A percentile compares a stretch with the other conserved stretches of the same genome.
Evolutionary conservation across 805 yeast genomes (phyloP).

Genomic region (Ogataea haglerorum): DNA sequence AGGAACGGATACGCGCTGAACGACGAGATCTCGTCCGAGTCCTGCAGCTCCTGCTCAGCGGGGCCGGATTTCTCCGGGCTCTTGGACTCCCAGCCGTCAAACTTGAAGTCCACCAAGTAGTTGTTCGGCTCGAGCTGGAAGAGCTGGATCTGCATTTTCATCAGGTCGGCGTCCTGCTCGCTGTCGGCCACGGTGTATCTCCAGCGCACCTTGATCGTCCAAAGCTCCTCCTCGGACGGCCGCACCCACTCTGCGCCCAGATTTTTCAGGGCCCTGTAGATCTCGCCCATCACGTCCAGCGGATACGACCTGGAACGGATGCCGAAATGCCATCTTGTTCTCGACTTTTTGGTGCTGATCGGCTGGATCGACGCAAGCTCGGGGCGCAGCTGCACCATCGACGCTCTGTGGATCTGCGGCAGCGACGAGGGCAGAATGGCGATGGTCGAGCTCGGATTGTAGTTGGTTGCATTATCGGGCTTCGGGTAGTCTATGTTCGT

Average conservation of each 20-base stretch:
- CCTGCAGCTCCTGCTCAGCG: conserved; percentile 23
- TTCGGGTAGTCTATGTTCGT: conserved; percentile 27
- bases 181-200: conserved; percentile 49
- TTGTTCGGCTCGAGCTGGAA: conserved; percentile 95
- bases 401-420: conserved; percentile 92
- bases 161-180: conserved; percentile 52
- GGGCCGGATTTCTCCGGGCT: conserved; percentile 38
- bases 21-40: conserved; percentile 76
- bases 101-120: conserved; percentile 93
- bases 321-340: conserved; percentile 98
- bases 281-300: conserved; percentile 97
- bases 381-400: conserved; percentile 55
- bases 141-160: conserved; percentile 96
- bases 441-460: conserved; percentile 72
- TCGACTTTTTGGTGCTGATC: conserved; percentile 72
- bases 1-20: conserved; percentile 94
- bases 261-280: conserved; percentile 87
- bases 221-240: conserved; percentile 89
- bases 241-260: conserved; percentile 97
- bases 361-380: conserved; percentile 37
- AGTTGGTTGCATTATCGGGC: conserved; percentile 33
- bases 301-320: conserved; percentile 95
- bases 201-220: conserved; percentile 97
- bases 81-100: conserved; percentile 89
- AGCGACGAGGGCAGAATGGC: conserved; percentile 91